These are phyloP conservation scores for Krasilnikovozyma curviuscula DNA, from an alignment of 768 basidiomycete genomes.

Conservation along the genomic window DNA sequence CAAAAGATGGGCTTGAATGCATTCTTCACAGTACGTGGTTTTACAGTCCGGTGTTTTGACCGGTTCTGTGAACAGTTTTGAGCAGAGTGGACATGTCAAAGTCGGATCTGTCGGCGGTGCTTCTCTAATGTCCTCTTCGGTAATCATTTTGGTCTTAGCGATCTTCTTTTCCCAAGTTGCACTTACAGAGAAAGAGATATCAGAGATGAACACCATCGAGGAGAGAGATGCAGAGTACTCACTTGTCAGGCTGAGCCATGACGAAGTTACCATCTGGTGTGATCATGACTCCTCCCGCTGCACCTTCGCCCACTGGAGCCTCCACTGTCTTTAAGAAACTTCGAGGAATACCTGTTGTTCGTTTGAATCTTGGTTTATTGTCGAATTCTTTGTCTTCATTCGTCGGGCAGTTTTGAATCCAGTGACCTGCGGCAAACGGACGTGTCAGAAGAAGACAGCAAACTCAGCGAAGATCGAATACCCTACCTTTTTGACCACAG, in stretches of 20 bases:
- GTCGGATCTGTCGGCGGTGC: conserved; percentile 51
- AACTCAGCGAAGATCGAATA: not conserved
- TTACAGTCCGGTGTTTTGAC: conserved; percentile 90
- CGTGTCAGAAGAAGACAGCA: not conserved
- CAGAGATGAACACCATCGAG: not conserved
- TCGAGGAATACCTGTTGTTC: conserved; percentile 93
- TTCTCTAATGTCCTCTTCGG: conserved; percentile 76
- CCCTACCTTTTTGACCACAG: conserved; percentile 79
- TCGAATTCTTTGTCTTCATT: conserved; percentile 91
- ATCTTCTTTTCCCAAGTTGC: conserved; percentile 86
- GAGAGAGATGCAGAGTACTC: conserved; percentile 28
- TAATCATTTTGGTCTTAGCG: conserved; percentile 49
- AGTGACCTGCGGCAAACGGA: conserved; percentile 48
- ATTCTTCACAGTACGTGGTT: conserved; percentile 85
- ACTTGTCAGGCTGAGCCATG: conserved; percentile 90
- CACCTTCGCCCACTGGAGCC: conserved; percentile 30
- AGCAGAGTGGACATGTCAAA: conserved; percentile 76
- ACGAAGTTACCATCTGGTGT: conserved; percentile 97
- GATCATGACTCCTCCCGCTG: conserved; percentile 79
- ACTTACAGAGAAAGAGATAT: conserved; percentile 28
- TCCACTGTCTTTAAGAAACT: conserved; percentile 95
- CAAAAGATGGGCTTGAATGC: conserved; percentile 79
- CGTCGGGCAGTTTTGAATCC: conserved; percentile 98
- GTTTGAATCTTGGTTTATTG: conserved; percentile 82
- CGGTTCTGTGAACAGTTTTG: conserved; percentile 79